Evolutionary conservation across 2,329 filamentous ascomycete genomes (phyloP), one percentile per base, ranked within the genome.

Genomic region (Colletotrichum godetiae): DNA sequence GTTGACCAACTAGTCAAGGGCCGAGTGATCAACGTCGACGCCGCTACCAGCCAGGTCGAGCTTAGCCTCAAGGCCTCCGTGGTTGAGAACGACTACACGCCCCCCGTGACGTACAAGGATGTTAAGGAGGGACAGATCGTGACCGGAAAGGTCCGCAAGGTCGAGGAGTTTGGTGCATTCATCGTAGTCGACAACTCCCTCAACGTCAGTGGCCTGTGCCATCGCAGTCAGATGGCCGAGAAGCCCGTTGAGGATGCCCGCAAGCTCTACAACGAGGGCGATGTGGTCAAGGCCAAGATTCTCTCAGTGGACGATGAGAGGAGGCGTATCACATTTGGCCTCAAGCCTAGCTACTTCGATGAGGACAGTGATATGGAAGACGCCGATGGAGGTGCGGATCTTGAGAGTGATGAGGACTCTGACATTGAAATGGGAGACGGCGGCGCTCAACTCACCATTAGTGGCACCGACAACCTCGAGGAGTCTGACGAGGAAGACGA

Each of bases 111-210:
- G 0, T 93, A 96, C 75, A 87, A 88, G n/a, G 94, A 97, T 77
- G 86, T 98, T 69, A 91, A 93, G 79, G 86, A 89, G 74, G 95
- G 95, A 7, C 94, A 97, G 82, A 86, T 95, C 37, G 89, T 99
- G 42, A 97, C 94, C 13, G 97, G 95, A 61, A 97, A 94, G 80
- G 91, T 99, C 68, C 92, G 95, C 78, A 98, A 97, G 83, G 95
- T 98, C 2, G 94, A 97, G 79, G 94, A 98, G 37, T 99, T 95
- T 81, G 97, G 97, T 76, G 96, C 96, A 5, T 99, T 99, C 81
- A 93, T 99, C 77, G 90, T 97, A 56, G 87, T 99, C 24, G 95
- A 98, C 81, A 92, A 93, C 73, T 97, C 95, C 5, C 88, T 90
- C 68, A 97, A 97, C 77, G 91, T 99, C 75, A 97, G 96, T 77